Base-by-base conservation (phyloP, 768 basidiomycete genomes). In the Lentinula lateritia region DNA sequence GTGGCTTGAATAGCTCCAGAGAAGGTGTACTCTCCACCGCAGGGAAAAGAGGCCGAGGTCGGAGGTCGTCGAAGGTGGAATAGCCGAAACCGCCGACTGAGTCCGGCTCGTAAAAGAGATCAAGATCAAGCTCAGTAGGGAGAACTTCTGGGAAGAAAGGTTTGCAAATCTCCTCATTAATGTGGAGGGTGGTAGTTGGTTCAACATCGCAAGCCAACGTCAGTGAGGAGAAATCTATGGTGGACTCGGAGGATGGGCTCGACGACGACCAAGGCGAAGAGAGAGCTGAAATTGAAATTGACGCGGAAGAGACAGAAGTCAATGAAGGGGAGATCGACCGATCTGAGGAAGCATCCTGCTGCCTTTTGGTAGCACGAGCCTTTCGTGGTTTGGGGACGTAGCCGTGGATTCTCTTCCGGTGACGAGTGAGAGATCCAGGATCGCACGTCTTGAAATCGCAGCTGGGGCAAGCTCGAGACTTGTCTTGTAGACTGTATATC, bases 371-470 rank as follows among this genome's bases (percentile, higher is more conserved):
- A 16, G 15, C 35, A 15, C 41, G 55, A 42, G 55, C 55, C 28
- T 50, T 59, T 28, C 58, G 28, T 35, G 58, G 58, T 35, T 45
- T 32, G 38, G 58, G 58, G 2, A 48, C 45, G 38, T 59, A 59
- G n/a, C 32, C n/a, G 35, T 59, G 58, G n/a, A 59, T 59, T 35
- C 58, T 32, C 35, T 59, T 59, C 32, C 58, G 58, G 35, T 59
- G 58, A 18, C 58, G 28, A 38, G 46, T 59, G 45, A 59, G 58
- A 20, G 58, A 59, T 10, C 23, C 58, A 7, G 45, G 45, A 39
- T 59, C 58, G 42, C 43, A 48, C 46, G 58, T 59, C 23, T 45
- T 59, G 34, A 59, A 59, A 15, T 59, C 58, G 23, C 58, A 59
- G 13, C n/a, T 45, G 12, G 58, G 58, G 38, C 58, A 59, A 15